These are phyloP conservation scores for Mucor racemosus DNA, from an alignment of 371 early-diverging fungal genomes.

Conservation along the genomic window DNA sequence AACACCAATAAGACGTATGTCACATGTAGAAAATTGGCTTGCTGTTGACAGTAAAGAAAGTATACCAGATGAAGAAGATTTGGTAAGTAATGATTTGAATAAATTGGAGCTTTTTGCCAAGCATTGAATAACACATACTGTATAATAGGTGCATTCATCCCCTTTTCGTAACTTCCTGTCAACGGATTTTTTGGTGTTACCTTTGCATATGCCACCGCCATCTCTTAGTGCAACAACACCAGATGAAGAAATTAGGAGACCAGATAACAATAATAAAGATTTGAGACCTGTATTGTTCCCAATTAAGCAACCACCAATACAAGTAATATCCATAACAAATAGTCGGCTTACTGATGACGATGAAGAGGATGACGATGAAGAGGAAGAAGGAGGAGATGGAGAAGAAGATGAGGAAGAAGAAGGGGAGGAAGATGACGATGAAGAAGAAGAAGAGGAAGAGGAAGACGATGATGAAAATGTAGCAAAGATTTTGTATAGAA, in stretches of 20 bases:
- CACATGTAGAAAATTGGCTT: slow-evolving; percentile 58
- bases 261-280: not conserved
- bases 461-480: slow-evolving; percentile 17
- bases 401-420: slow-evolving; percentile 36
- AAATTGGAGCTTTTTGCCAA: no score
- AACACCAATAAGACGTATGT: slow-evolving; percentile 45
- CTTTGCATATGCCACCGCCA: slow-evolving; percentile 58
- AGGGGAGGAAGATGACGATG: slow-evolving; percentile 28
- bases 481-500: slow-evolving; percentile 12
- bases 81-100: slow-evolving; percentile 29
- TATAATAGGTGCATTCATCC: slow-evolving; percentile 23
- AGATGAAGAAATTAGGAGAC: slow-evolving; percentile 2
- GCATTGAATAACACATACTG: not conserved
- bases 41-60: slow-evolving; percentile 56
- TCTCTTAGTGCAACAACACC: slow-evolving; percentile 41
- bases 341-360: slow-evolving; percentile 14
- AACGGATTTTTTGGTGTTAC: slow-evolving; percentile 52
- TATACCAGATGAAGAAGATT: slow-evolving; percentile 56
- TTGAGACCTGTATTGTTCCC: slow-evolving; percentile 20
- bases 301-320: slow-evolving; percentile 15
- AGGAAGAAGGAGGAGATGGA: slow-evolving; percentile 28
- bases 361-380: slow-evolving; percentile 31
- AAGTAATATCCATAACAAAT: slow-evolving; percentile 5
- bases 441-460: slow-evolving; percentile 21
- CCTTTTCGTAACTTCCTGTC: slow-evolving; percentile 52